Evolutionary conservation across 768 basidiomycete genomes (phyloP), one percentile per base, ranked within the genome.

Genomic region (Cyathus striatus): DNA sequence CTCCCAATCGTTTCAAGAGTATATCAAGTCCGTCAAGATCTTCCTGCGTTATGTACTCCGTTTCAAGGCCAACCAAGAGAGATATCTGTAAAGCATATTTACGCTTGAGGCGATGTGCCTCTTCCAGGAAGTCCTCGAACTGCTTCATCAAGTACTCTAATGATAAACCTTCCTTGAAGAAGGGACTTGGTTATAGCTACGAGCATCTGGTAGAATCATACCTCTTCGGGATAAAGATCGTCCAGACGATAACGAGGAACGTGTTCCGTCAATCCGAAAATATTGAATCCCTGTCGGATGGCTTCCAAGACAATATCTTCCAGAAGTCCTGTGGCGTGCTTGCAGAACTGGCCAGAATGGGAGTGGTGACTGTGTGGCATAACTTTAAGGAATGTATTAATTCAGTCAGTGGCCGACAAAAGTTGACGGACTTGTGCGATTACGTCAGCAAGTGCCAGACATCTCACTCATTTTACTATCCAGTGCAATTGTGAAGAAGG

Each of bases 151-250:
- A 73, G 33, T 64, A 68, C 34, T 66, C 60, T 2, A 78, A 63
- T 5, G 75, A 61, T 37, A 86, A 47, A 24, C 70, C 76, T 50
- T 68, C 65, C 90, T 95, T 47, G 39, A 40, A 38, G 38, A 20
- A 23, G 38, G 49, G 38, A 42, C 16, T 46, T 59, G 48, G 49
- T 38, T 25, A 22, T 42, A 35, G 38, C 36, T 6, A 38, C 14
- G 27, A 30, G 45, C 37, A 32, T n/a, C 32, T 41, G 27, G 27
- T 18, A 18, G 35, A 14, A 33, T 5, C 36, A 53, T 57, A 94
- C 93, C 81, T 99, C 96, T 69, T 98, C 96, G 16, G 95, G 94
- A 61, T 96, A 98, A 22, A 98, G 68, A 59, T 99, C 93, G 24
- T 74, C 60, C 2, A 53, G 44, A 44, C 90, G 75, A 64, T 93